Evolutionary conservation across 1,284 basidiomycete genomes (phyloP).

Genomic region (Cryptococcus sp.): DNA sequence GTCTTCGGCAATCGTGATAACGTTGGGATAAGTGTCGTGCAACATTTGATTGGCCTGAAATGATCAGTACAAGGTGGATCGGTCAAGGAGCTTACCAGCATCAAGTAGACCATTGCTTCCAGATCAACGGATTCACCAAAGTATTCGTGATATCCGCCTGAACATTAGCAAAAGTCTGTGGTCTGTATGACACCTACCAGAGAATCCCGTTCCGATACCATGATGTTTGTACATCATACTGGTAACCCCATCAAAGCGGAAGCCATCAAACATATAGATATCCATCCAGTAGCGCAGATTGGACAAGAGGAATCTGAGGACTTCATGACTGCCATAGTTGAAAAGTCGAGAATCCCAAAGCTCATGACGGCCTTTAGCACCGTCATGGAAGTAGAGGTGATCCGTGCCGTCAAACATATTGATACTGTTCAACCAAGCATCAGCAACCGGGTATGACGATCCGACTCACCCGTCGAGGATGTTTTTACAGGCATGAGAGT

Average conservation of each 20-base stretch:
- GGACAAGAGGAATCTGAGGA: slow-evolving; percentile 88
- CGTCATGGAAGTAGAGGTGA: slow-evolving; percentile 96
- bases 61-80: slow-evolving; percentile 4
- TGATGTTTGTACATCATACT: slow-evolving; percentile 99
- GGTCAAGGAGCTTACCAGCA: slow-evolving; percentile 71
- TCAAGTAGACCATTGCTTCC: slow-evolving; percentile 91
- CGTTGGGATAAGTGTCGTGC: slow-evolving; percentile 74
- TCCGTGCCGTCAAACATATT: slow-evolving; percentile 96
- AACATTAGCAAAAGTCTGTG: slow-evolving; percentile 1
- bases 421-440: slow-evolving; percentile 58
- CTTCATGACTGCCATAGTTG: slow-evolving; percentile 94
- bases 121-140: slow-evolving; percentile 83
- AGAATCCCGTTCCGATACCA: slow-evolving; percentile 96
- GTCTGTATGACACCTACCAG: slow-evolving; percentile 55
- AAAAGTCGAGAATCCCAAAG: slow-evolving; percentile 94
- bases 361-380: slow-evolving; percentile 84
- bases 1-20: slow-evolving; percentile 94
- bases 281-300: slow-evolving; percentile 96
- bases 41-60: slow-evolving; percentile 88
- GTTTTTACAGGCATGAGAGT: slow-evolving; percentile 98
- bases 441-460: neutral
- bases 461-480: slow-evolving; percentile 71
- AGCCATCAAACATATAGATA: slow-evolving; percentile 93
- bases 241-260: slow-evolving; percentile 97
- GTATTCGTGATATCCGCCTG: slow-evolving; percentile 92